phyloP scores from a whole-genome alignment of 2,329 filamentous ascomycete genomes.

The Colletotrichum zoysiae region DNA sequence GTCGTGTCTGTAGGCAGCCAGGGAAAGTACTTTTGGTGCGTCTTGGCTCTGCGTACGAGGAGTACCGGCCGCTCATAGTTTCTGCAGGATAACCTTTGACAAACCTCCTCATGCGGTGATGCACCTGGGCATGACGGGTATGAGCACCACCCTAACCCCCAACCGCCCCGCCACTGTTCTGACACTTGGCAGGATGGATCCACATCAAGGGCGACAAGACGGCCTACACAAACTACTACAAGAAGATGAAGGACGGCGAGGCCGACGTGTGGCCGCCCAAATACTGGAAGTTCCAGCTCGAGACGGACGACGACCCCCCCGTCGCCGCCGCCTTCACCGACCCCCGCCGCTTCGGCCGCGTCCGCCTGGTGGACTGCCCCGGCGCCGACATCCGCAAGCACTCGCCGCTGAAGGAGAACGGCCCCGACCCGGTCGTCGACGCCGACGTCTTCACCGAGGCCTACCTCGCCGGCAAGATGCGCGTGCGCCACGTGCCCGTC shows the following conservation, averaged over 20 bases:
- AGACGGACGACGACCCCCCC: conserved; percentile 66
- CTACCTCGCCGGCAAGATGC: conserved; percentile 80
- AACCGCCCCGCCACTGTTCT: background rate
- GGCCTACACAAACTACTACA: conserved; percentile 86
- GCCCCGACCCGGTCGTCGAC: conserved; percentile 91
- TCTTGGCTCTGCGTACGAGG: background rate
- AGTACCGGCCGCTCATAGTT: background rate
- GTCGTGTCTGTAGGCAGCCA: conserved; percentile 80
- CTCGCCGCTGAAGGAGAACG: conserved; percentile 88
- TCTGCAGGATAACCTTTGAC: conserved; percentile 65
- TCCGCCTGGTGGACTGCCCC: conserved; percentile 85
- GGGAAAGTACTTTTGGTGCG: conserved; percentile 95
- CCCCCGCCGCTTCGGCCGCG: conserved; percentile 79
- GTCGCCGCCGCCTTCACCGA: conserved; percentile 86
- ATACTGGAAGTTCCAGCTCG: conserved; percentile 87
- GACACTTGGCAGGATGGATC: conserved; percentile 74
- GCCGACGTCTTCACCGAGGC: conserved; percentile 80
- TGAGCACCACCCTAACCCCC: background rate
- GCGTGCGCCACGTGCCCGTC: conserved; percentile 83
- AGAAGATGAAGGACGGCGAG: conserved; percentile 72
- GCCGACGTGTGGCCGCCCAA: conserved; percentile 84
- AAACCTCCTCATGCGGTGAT: conserved; percentile 88
- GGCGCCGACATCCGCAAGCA: conserved; percentile 80
- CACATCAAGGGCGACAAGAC: conserved; percentile 85
- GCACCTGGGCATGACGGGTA: conserved; percentile 83